Evolutionary conservation across 495 filamentous ascomycete species (phyloP).

Genomic region (Penicillium pancosmium): DNA sequence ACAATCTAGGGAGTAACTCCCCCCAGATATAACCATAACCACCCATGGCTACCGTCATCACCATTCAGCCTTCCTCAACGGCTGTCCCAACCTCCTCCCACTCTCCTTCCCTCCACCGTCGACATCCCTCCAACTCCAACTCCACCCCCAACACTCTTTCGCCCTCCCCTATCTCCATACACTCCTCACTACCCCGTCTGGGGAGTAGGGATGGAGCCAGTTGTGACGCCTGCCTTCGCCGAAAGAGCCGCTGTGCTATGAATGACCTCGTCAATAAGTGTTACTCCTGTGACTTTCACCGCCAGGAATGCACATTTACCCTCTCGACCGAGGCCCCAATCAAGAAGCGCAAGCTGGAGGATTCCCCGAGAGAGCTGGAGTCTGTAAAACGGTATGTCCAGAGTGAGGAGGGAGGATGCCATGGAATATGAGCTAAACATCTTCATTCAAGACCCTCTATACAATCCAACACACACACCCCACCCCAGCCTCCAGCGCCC

Average conservation of each 20-base stretch:
- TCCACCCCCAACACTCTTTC: constrained; percentile 32
- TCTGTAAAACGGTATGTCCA: constrained; percentile 48
- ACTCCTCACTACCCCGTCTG: constrained; percentile 31
- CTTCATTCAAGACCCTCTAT: constrained; percentile 23
- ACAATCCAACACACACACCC: constrained; percentile 3
- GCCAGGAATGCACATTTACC: constrained; percentile 56
- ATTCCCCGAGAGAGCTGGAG: constrained; percentile 35
- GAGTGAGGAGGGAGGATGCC: neutral
- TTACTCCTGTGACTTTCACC: constrained; percentile 57
- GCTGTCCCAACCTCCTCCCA: constrained; percentile 25
- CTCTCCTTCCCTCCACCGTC: constrained; percentile 29
- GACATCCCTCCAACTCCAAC: constrained; percentile 19
- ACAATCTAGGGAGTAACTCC: neutral
- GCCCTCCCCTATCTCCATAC: constrained; percentile 32
- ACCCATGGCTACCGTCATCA: constrained; percentile 50
- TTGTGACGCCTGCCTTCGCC: constrained; percentile 80
- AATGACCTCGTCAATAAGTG: constrained; percentile 60
- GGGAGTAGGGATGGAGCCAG: constrained; percentile 53
- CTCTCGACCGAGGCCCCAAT: constrained; percentile 56
- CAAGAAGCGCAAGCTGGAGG: constrained; percentile 70
- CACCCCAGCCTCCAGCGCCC: constrained; percentile 4
- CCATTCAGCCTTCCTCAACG: constrained; percentile 46
- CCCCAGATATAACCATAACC: neutral
- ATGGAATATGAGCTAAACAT: neutral
- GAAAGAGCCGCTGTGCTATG: constrained; percentile 90